Conservation (phyloP, 495 filamentous ascomycete genomes). For the Penicillium coprophilum region DNA sequence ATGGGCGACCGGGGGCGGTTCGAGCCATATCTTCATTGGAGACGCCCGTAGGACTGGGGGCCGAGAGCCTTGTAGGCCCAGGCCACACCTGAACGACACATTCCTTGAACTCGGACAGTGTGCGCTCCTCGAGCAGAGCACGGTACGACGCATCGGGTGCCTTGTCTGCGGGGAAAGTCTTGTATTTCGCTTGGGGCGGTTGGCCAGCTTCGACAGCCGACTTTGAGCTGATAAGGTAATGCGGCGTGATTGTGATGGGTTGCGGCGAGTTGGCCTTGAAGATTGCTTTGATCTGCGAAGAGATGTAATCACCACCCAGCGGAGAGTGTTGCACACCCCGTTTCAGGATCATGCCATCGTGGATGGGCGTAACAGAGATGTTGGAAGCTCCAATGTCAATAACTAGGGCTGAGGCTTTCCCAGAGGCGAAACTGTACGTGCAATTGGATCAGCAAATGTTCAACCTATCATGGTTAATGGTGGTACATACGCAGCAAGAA, state of each 20-base stretch:
- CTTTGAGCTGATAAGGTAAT: conserved; percentile 84
- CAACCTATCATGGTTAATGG: not conserved
- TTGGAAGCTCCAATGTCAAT: conserved; percentile 90
- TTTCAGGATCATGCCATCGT: conserved; percentile 91
- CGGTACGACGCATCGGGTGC: conserved; percentile 73
- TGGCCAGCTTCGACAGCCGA: conserved; percentile 84
- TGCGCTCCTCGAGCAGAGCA: conserved; percentile 83
- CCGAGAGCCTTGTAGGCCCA: conserved; percentile 68
- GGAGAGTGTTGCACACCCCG: conserved; percentile 82
- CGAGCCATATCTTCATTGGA: conserved; percentile 67
- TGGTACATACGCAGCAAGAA: conserved; percentile 59
- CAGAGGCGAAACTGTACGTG: conserved; percentile 69
- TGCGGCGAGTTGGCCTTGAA: conserved; percentile 70
- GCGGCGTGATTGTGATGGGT: conserved; percentile 75
- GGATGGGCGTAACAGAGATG: conserved; percentile 85
- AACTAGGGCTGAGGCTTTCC: conserved; percentile 88
- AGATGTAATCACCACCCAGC: conserved; percentile 85
- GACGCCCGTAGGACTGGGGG: conserved; percentile 55
- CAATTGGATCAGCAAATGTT: conserved; percentile 7
- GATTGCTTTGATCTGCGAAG: conserved; percentile 77
- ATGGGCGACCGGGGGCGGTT: conserved; percentile 70
- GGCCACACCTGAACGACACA: conserved; percentile 91
- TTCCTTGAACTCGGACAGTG: conserved; percentile 95
- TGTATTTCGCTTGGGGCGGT: conserved; percentile 68
- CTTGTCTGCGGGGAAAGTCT: conserved; percentile 58